Evolutionary conservation across 306 rosid species (phyloP).

Genomic region (Vicia sativa): DNA sequence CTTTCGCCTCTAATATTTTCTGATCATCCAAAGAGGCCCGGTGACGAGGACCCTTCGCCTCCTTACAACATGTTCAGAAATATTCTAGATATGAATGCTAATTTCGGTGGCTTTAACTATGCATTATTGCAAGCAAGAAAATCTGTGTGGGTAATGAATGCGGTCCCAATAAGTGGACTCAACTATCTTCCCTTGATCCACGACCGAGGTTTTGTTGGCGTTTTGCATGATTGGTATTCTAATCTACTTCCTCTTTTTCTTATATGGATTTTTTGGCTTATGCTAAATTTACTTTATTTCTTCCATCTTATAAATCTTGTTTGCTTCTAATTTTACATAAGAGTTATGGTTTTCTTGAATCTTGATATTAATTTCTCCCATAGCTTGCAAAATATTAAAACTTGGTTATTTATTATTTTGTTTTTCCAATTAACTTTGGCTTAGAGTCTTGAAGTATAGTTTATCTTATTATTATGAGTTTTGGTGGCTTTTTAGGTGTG

Average conservation of each 20-base stretch:
- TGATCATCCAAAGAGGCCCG: conserved; percentile 97
- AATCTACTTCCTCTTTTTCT: conserved; percentile 29
- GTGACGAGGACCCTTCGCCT: conserved; percentile 94
- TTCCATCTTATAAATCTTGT: not conserved
- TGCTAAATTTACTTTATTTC: conserved; percentile 12
- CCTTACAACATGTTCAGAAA: conserved; percentile 97
- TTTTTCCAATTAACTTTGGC: no score
- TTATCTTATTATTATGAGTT: conserved; percentile 22
- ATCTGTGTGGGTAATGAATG: conserved; percentile 98
- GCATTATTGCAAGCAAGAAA: conserved; percentile 83
- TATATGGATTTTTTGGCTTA: conserved; percentile 9
- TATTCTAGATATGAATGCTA: conserved; percentile 94
- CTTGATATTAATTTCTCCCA: not conserved
- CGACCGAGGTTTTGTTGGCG: conserved; percentile 87
- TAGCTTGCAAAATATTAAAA: not conserved
- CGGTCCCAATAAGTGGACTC: conserved; percentile 71
- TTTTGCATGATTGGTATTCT: conserved; percentile 90
- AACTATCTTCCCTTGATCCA: conserved; percentile 87
- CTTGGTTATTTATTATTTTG: not conserved
- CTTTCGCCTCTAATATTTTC: conserved; percentile 91
- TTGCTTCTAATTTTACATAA: not conserved
- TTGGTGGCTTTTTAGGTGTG: conserved; percentile 69
- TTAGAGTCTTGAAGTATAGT: conserved; percentile 6
- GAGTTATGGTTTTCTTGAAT: not conserved
- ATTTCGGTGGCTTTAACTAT: conserved; percentile 80